phyloP scores from a whole-genome alignment of 352 stramenopile species.

The Phytophthora brassicae region DNA sequence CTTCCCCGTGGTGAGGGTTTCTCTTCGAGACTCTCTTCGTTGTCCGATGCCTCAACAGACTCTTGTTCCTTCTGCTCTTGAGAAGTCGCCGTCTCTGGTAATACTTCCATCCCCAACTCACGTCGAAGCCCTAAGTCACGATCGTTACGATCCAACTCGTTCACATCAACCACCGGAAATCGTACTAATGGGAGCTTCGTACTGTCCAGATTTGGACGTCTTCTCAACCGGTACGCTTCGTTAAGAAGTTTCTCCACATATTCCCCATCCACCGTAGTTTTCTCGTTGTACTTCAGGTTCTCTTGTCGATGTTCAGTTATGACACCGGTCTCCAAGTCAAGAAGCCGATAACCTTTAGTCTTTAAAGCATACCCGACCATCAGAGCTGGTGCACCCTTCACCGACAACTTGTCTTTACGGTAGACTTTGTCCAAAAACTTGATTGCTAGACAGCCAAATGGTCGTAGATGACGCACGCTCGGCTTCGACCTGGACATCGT shows the following conservation, averaged over 20 bases:
- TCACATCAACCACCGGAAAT: neutral
- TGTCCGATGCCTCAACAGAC: neutral
- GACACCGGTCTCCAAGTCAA: neutral
- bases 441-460: slow-evolving; percentile 8
- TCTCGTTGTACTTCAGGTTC: slow-evolving; percentile 15
- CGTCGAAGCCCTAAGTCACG: neutral
- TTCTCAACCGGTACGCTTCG: neutral
- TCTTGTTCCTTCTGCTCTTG: neutral
- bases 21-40: slow-evolving; percentile 13
- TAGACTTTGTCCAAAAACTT: slow-evolving; percentile 17
- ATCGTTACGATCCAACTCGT: neutral
- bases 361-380: slow-evolving; percentile 2
- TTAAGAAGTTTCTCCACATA: slow-evolving; percentile 10
- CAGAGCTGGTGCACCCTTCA: neutral
- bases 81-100: neutral
- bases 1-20: neutral
- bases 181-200: slow-evolving; percentile 1
- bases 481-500: slow-evolving; percentile 8
- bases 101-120: neutral
- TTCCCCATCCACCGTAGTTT: neutral
- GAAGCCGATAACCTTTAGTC: slow-evolving; percentile 2
- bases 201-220: slow-evolving; percentile 1
- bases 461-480: neutral
- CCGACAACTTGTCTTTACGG: slow-evolving; percentile 11
- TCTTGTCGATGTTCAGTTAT: slow-evolving; percentile 6